Conservation (phyloP, 306 rosid genomes). For the Fagus crenata region DNA sequence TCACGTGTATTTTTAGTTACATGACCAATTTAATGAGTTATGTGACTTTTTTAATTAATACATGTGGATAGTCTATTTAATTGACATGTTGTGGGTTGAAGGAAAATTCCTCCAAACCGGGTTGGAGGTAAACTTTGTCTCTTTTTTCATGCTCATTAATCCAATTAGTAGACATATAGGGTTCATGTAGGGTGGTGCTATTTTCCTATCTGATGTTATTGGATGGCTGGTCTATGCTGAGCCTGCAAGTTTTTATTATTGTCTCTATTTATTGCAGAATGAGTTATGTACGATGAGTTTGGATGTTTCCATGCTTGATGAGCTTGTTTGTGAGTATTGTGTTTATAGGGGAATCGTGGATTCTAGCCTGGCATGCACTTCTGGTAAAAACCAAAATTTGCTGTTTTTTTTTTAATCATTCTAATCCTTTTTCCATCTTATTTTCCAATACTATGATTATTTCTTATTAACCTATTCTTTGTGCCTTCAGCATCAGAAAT, state of each 20-base stretch:
- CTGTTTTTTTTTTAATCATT: background rate
- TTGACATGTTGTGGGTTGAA: no score
- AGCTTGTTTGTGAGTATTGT: slow-evolving; percentile 94
- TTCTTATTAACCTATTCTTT: slow-evolving; percentile 21
- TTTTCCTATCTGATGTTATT: background rate
- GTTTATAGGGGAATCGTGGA: slow-evolving; percentile 94
- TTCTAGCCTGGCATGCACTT: slow-evolving; percentile 48
- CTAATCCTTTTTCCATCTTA: no score
- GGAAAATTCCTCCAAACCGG: no score
- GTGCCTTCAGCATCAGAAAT: slow-evolving; percentile 48
- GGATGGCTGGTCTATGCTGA: background rate
- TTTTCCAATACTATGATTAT: slow-evolving; percentile 20
- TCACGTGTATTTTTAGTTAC: no score
- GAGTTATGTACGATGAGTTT: slow-evolving; percentile 84
- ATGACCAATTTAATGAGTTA: no score
- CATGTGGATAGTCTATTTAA: no score
- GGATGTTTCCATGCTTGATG: slow-evolving; percentile 85
- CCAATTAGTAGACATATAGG: background rate
- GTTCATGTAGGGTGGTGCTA: background rate
- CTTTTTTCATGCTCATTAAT: background rate
- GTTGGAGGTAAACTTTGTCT: no score
- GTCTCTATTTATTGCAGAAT: slow-evolving; percentile 59
- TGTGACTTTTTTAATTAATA: no score
- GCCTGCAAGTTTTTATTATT: slow-evolving; percentile 29
- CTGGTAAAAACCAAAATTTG: slow-evolving; percentile 33